phyloP scores from a whole-genome alignment of 306 rosid species.

The Lablab purpureus region DNA sequence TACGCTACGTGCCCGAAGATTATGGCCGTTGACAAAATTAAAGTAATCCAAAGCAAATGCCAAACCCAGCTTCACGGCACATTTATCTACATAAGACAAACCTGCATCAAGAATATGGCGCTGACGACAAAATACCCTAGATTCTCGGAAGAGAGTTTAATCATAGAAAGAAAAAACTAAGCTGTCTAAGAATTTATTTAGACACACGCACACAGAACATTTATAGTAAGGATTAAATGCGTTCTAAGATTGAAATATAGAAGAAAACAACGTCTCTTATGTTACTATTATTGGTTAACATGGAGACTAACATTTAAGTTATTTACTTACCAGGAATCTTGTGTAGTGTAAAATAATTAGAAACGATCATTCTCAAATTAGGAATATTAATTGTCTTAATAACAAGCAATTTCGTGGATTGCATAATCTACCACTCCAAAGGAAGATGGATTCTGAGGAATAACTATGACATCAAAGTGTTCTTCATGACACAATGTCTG shows the following conservation, averaged over 20 bases:
- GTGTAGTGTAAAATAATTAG: neutral
- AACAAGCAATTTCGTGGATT: slow-evolving; percentile 34
- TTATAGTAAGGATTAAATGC: slow-evolving; percentile 3
- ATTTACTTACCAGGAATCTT: neutral
- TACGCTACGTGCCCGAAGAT: slow-evolving; percentile 1
- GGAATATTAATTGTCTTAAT: slow-evolving; percentile 1
- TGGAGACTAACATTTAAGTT: neutral
- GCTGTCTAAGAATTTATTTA: neutral
- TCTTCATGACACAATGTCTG: slow-evolving; percentile 53
- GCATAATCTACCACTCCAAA: slow-evolving; percentile 56
- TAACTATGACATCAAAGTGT: slow-evolving; percentile 61
- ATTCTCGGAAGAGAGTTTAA: slow-evolving; percentile 29
- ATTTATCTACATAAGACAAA: slow-evolving; percentile 2
- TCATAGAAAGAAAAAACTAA: neutral
- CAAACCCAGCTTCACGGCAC: slow-evolving; percentile 14
- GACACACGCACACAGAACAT: neutral
- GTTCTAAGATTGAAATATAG: neutral
- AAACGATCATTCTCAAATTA: slow-evolving; percentile 12
- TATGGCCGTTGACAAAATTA: neutral
- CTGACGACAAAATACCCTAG: slow-evolving; percentile 40
- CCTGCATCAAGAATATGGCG: neutral
- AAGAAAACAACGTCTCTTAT: neutral
- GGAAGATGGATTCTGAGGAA: slow-evolving; percentile 46
- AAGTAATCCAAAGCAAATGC: slow-evolving; percentile 16
- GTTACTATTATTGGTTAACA: neutral